Conservation (phyloP, 2,329 filamentous ascomycete species). For the Hypomyces perniciosus region DNA sequence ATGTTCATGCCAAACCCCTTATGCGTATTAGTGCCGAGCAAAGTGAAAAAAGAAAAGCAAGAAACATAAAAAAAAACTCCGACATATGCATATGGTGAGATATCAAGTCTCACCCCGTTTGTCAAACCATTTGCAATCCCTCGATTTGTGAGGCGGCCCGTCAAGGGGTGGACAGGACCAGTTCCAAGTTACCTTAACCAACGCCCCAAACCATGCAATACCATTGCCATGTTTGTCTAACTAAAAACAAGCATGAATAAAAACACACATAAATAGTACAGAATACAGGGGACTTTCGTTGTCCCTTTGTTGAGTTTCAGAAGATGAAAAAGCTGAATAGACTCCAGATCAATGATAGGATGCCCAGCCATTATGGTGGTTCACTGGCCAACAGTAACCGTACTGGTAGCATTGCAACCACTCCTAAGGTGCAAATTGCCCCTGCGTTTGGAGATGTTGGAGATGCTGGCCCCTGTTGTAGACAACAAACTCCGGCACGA, state of each 20-base stretch:
- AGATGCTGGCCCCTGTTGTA: slow-evolving; percentile 30
- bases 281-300: not conserved
- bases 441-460: slow-evolving; percentile 22
- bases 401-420: slow-evolving; percentile 17
- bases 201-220: slow-evolving; percentile 27
- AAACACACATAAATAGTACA: not conserved
- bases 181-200: slow-evolving; percentile 18
- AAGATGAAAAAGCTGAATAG: not conserved
- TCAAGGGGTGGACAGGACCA: slow-evolving; percentile 2
- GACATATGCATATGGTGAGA: slow-evolving; percentile 15
- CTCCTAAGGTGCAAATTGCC: slow-evolving; percentile 32
- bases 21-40: slow-evolving; percentile 8
- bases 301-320: not conserved
- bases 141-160: not conserved
- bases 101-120: slow-evolving; percentile 1
- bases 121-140: not conserved
- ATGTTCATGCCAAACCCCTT: not conserved
- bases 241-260: not conserved
- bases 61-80: slow-evolving; percentile 9
- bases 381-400: slow-evolving; percentile 5
- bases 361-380: not conserved
- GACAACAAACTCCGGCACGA: slow-evolving; percentile 58
- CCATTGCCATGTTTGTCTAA: slow-evolving; percentile 21
- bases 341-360: not conserved
- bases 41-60: slow-evolving; percentile 1